Evolutionary conservation across 1,284 basidiomycete genomes (phyloP).

Genomic region (Trichosporon sp.): DNA sequence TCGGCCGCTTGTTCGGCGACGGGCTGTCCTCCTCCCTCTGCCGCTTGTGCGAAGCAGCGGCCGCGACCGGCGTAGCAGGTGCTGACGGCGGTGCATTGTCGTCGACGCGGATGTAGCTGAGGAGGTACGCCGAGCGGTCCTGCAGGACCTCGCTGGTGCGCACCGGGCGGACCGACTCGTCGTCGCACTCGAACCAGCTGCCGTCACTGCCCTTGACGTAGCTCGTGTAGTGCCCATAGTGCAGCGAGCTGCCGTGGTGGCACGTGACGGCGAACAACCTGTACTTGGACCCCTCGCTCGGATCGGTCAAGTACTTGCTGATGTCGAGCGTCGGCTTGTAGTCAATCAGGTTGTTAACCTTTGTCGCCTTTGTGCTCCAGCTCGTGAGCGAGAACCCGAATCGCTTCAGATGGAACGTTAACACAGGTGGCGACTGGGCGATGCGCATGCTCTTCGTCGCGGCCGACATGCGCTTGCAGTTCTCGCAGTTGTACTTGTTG

Average conservation of each 20-base stretch:
- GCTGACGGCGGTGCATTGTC: not conserved
- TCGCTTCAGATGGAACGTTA: constrained; percentile 95
- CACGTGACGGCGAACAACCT: constrained; percentile 86
- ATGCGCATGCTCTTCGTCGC: constrained; percentile 55
- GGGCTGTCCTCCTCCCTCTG: constrained; percentile 51
- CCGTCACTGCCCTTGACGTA: constrained; percentile 69
- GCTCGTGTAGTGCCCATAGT: constrained; percentile 94
- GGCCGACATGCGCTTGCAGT: constrained; percentile 42
- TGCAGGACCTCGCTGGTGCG: constrained; percentile 51
- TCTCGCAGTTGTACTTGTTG: constrained; percentile 96
- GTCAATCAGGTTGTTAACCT: constrained; percentile 68
- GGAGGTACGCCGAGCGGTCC: constrained; percentile 80
- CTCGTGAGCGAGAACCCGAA: constrained; percentile 54
- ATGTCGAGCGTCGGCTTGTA: constrained; percentile 77
- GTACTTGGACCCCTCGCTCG: constrained; percentile 65
- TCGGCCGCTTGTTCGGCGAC: constrained; percentile 45
- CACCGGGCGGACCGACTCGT: constrained; percentile 62
- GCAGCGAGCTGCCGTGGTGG: constrained; percentile 85
- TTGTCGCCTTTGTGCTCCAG: constrained; percentile 61
- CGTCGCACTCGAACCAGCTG: constrained; percentile 89
- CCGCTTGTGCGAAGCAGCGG: constrained; percentile 10
- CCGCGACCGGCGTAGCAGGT: not conserved
- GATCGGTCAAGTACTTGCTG: constrained; percentile 73
- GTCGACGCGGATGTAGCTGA: constrained; percentile 71
- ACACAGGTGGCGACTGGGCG: constrained; percentile 77